Evolutionary conservation across 2,329 filamentous ascomycete genomes (phyloP).

Genomic region (Ascochyta pisi): DNA sequence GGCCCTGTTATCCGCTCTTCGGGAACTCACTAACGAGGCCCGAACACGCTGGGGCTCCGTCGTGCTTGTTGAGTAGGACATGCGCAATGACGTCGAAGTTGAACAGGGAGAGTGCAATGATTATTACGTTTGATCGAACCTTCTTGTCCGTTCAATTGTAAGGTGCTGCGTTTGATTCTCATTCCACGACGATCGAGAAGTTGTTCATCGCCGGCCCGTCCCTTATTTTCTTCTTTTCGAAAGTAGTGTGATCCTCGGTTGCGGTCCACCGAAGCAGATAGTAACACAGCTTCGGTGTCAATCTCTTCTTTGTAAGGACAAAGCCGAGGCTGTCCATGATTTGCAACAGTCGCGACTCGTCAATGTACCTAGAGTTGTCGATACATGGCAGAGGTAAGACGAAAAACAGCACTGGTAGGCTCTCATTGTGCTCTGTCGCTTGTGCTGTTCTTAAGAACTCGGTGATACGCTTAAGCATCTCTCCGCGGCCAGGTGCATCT

Average conservation of each 20-base stretch:
- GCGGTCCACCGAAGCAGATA: slow-evolving; percentile 75
- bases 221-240: slow-evolving; percentile 78
- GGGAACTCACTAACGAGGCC: no score
- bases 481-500: slow-evolving; percentile 73
- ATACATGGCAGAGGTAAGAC: slow-evolving; percentile 90
- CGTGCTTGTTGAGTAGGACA: no score
- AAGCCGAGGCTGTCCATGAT: slow-evolving; percentile 86
- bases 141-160: background rate
- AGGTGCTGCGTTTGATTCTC: slow-evolving; percentile 5
- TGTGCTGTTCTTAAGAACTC: slow-evolving; percentile 42
- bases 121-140: background rate
- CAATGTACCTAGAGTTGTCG: slow-evolving; percentile 88
- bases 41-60: no score
- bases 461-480: slow-evolving; percentile 70
- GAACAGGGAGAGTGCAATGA: no score
- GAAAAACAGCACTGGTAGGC: slow-evolving; percentile 78
- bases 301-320: slow-evolving; percentile 67
- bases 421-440: slow-evolving; percentile 7
- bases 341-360: slow-evolving; percentile 69
- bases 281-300: slow-evolving; percentile 84
- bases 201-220: slow-evolving; percentile 84
- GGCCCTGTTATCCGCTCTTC: no score
- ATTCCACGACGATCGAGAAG: slow-evolving; percentile 76
- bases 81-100: no score
- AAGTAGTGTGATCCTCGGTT: slow-evolving; percentile 48